phyloP scores from a whole-genome alignment of 352 stramenopile genomes.

The Globisporangium splendens region DNA sequence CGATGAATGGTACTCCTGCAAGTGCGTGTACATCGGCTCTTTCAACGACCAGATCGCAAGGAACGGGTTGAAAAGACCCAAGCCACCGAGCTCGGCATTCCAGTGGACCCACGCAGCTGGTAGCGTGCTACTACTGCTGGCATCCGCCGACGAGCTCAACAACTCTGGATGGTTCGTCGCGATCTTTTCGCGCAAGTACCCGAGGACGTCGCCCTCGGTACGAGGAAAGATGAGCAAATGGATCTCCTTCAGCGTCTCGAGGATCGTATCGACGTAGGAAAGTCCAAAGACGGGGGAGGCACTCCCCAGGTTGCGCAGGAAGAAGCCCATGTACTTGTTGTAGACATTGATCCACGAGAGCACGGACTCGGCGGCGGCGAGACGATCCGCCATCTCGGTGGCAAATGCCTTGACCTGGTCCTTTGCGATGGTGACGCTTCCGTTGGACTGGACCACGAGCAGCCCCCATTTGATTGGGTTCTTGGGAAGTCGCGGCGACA shows the following conservation, averaged over 20 bases:
- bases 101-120: conserved; percentile 37
- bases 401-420: conserved; percentile 33
- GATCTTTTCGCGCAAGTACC: conserved; percentile 22
- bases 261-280: conserved; percentile 16
- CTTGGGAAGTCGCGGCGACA: conserved; percentile 21
- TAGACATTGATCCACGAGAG: conserved; percentile 47
- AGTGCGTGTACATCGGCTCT: conserved; percentile 22
- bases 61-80: conserved; percentile 44
- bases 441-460: conserved; percentile 36
- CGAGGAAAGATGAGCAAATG: conserved; percentile 30
- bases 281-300: conserved; percentile 31
- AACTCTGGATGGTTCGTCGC: conserved; percentile 8
- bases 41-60: conserved; percentile 31
- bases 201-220: conserved; percentile 33
- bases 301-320: conserved; percentile 43
- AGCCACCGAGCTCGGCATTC: conserved; percentile 31
- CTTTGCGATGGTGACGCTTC: conserved; percentile 28
- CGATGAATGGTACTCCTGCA: conserved; percentile 20
- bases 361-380: conserved; percentile 23
- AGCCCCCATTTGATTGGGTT: conserved; percentile 41
- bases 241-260: conserved; percentile 30
- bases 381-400: conserved; percentile 33
- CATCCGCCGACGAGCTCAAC: background rate
- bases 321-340: conserved; percentile 63
- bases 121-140: conserved; percentile 11